Percentiles rank a stretch among this genome's conserved stretches.
phyloP scores from a whole-genome alignment of 805 yeast genomes.

The Yamadazyma phyllophila region DNA sequence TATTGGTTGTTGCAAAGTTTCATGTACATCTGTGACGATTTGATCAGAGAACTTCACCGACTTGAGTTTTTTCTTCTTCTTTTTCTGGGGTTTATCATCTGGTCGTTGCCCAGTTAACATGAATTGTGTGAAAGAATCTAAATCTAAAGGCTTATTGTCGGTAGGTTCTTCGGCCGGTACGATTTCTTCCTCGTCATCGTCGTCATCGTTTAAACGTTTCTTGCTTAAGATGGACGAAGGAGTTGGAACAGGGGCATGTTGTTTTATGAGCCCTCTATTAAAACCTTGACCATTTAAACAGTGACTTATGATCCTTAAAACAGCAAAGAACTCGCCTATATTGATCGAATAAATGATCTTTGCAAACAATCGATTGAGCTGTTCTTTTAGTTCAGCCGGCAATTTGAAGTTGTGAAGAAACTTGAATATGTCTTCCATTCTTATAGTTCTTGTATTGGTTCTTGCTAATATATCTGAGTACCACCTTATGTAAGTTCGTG shows the following conservation, averaged over 20 bases:
- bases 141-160: slow-evolving; percentile 51
- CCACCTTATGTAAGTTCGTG: slow-evolving; percentile 88
- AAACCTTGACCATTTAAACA: slow-evolving; percentile 56
- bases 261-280: slow-evolving; percentile 48
- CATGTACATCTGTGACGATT: slow-evolving; percentile 47
- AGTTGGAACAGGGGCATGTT: slow-evolving; percentile 64
- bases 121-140: slow-evolving; percentile 83
- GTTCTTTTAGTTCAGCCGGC: slow-evolving; percentile 45
- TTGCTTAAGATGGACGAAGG: slow-evolving; percentile 76
- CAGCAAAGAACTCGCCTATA: slow-evolving; percentile 88
- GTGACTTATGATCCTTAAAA: slow-evolving; percentile 77
- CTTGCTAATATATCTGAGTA: slow-evolving; percentile 79
- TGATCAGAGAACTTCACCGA: slow-evolving; percentile 74
- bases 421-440: slow-evolving; percentile 71
- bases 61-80: slow-evolving; percentile 43
- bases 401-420: slow-evolving; percentile 79
- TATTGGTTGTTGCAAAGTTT: slow-evolving; percentile 18
- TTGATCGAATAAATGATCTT: slow-evolving; percentile 59
- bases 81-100: slow-evolving; percentile 35
- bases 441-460: slow-evolving; percentile 63
- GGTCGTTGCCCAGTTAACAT: slow-evolving; percentile 80
- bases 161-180: not conserved
- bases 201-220: slow-evolving; percentile 51
- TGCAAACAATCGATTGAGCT: slow-evolving; percentile 51
- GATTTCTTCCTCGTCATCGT: slow-evolving; percentile 21